Conservation (phyloP, 148 eudicot genomes). For the Camellia lanceoleosa region DNA sequence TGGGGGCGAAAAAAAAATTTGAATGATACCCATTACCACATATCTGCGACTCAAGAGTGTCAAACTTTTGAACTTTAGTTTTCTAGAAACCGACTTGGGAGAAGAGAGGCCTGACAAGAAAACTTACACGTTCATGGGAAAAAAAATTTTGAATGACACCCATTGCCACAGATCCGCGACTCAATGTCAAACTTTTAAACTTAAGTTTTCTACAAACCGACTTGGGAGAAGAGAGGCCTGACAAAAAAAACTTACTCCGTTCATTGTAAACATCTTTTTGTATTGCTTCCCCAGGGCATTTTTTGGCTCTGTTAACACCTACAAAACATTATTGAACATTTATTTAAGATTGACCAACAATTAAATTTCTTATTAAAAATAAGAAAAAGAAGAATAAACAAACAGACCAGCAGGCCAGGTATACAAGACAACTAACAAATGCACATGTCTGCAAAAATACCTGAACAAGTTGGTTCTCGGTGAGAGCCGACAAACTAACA, state of each 20-base stretch:
- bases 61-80: neutral
- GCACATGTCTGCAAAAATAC: slow-evolving; percentile 28
- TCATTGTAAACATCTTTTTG: slow-evolving; percentile 95
- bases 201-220: neutral
- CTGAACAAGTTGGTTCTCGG: slow-evolving; percentile 95
- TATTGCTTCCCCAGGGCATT: slow-evolving; percentile 97
- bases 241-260: slow-evolving; percentile 55
- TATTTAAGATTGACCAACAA: neutral
- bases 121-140: neutral
- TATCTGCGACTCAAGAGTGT: neutral
- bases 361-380: neutral
- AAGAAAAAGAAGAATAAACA: neutral
- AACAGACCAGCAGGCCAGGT: neutral
- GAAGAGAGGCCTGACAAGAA: neutral
- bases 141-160: neutral
- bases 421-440: neutral
- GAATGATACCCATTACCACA: too few species aligned
- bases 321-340: slow-evolving; percentile 9
- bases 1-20: neutral
- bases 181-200: neutral
- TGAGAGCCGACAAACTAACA: slow-evolving; percentile 88
- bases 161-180: neutral
- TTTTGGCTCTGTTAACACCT: slow-evolving; percentile 96
- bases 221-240: neutral
- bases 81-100: neutral